Evolutionary conservation across 1,284 basidiomycete genomes (phyloP).

Genomic region (Cutaneotrichosporon spelunceum): DNA sequence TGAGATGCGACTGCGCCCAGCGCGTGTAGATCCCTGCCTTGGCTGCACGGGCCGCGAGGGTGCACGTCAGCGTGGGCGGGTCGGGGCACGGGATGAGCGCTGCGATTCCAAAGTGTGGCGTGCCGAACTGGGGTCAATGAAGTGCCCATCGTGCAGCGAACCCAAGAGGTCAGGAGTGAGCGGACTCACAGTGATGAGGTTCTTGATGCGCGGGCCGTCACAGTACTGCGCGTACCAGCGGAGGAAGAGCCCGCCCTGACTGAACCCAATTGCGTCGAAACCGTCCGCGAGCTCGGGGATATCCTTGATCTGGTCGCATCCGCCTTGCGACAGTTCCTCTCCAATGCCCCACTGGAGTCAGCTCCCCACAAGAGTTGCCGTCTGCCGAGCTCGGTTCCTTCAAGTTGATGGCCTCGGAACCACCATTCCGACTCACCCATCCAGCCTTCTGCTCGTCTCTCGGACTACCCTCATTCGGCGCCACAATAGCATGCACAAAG

Average conservation of each 20-base stretch:
- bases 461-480: constrained; percentile 62
- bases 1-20: constrained; percentile 76
- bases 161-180: background rate
- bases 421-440: constrained; percentile 60
- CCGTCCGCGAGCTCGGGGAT: constrained; percentile 17
- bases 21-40: constrained; percentile 72
- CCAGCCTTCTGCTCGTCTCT: constrained; percentile 70
- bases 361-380: background rate
- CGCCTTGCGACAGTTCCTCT: constrained; percentile 29
- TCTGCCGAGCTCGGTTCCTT: background rate
- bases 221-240: constrained; percentile 84
- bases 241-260: constrained; percentile 91
- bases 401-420: background rate
- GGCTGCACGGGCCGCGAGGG: constrained; percentile 67
- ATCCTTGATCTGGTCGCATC: constrained; percentile 14
- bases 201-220: constrained; percentile 70
- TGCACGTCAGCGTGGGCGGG: constrained; percentile 59
- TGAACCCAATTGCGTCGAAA: constrained; percentile 89
- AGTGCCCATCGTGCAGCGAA: too few relatives aligned
- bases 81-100: constrained; percentile 50
- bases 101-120: constrained; percentile 50
- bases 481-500: constrained; percentile 75
- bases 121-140: constrained; percentile 52
- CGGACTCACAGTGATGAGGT: constrained; percentile 70
- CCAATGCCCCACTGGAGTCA: constrained; percentile 42